These are phyloP conservation scores for Ustilago crameri DNA, from an alignment of 1,284 basidiomycete genomes.

Conservation along the genomic window DNA sequence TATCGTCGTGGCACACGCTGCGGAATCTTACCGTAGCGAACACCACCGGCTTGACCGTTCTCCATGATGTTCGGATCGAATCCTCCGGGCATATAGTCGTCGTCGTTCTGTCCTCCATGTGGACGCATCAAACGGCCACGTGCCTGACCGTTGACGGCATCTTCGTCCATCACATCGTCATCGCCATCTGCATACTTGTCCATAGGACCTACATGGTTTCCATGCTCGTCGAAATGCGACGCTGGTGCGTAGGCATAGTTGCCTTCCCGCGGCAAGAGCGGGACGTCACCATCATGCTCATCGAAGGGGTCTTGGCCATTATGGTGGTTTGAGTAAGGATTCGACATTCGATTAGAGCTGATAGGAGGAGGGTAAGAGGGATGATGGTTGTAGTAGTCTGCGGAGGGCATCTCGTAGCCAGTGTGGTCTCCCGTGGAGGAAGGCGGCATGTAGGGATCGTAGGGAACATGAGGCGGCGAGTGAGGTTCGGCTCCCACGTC, in stretches of 20 bases:
- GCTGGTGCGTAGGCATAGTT: slow-evolving; percentile 60
- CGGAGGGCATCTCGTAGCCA: slow-evolving; percentile 36
- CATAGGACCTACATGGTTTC: slow-evolving; percentile 51
- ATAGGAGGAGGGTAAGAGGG: slow-evolving; percentile 20
- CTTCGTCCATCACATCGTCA: slow-evolving; percentile 55
- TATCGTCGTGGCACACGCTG: slow-evolving; percentile 63
- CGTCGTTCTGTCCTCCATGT: slow-evolving; percentile 20
- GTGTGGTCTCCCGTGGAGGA: slow-evolving; percentile 38
- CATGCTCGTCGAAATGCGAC: slow-evolving; percentile 55
- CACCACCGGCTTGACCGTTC: slow-evolving; percentile 49
- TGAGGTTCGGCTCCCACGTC: slow-evolving; percentile 40
- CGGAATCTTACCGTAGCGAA: slow-evolving; percentile 61
- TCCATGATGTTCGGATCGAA: slow-evolving; percentile 55
- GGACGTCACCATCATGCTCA: slow-evolving; percentile 46
- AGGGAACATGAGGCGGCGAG: slow-evolving; percentile 33
- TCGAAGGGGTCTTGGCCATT: slow-evolving; percentile 28
- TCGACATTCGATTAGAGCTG: slow-evolving; percentile 31
- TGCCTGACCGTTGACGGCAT: slow-evolving; percentile 45
- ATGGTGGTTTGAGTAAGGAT: slow-evolving; percentile 33
- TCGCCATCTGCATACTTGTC: slow-evolving; percentile 48
- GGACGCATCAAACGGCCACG: slow-evolving; percentile 23
- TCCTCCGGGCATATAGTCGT: slow-evolving; percentile 57
- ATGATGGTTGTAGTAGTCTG: slow-evolving; percentile 36
- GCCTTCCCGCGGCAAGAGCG: slow-evolving; percentile 48
- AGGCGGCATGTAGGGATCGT: slow-evolving; percentile 40